These are phyloP conservation scores for Diutina neorugosa DNA, from an alignment of 1,139 yeast genomes.

Conservation along the genomic window DNA sequence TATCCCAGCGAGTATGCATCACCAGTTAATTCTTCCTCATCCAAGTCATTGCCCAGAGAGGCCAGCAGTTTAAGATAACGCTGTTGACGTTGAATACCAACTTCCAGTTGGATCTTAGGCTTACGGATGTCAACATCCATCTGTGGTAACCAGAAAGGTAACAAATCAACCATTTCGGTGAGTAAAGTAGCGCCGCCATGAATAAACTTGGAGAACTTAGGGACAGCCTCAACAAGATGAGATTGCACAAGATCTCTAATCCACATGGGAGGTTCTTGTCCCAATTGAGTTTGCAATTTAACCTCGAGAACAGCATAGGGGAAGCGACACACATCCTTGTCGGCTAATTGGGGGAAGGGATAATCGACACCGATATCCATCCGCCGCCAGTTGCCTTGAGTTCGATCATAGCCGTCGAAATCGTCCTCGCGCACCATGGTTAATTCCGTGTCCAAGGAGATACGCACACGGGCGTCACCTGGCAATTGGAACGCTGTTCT, in stretches of 20 bases:
- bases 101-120: constrained; percentile 57
- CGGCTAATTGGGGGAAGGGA: constrained; percentile 81
- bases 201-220: constrained; percentile 91
- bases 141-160: constrained; percentile 98
- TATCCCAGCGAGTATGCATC: constrained; percentile 21
- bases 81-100: constrained; percentile 39
- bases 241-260: constrained; percentile 83
- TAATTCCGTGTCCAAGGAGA: constrained; percentile 90
- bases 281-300: constrained; percentile 90
- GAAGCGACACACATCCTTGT: constrained; percentile 77
- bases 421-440: constrained; percentile 95
- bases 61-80: constrained; percentile 21
- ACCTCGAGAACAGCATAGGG: constrained; percentile 97
- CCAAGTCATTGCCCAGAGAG: constrained; percentile 35
- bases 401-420: constrained; percentile 85
- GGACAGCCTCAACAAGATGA: constrained; percentile 95
- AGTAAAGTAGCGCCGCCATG: constrained; percentile 88
- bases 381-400: constrained; percentile 92
- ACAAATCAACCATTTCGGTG: constrained; percentile 68
- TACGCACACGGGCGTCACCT: constrained; percentile 97
- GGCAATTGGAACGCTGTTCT: constrained; percentile 98
- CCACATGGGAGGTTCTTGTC: constrained; percentile 98
- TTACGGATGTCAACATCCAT: constrained; percentile 93
- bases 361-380: constrained; percentile 96
- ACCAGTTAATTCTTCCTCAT: constrained; percentile 27